Percentiles rank a stretch among this genome's conserved stretches.
These are phyloP conservation scores for Arctostaphylos glauca DNA, from an alignment of 148 eudicot species.

Conservation along the genomic window DNA sequence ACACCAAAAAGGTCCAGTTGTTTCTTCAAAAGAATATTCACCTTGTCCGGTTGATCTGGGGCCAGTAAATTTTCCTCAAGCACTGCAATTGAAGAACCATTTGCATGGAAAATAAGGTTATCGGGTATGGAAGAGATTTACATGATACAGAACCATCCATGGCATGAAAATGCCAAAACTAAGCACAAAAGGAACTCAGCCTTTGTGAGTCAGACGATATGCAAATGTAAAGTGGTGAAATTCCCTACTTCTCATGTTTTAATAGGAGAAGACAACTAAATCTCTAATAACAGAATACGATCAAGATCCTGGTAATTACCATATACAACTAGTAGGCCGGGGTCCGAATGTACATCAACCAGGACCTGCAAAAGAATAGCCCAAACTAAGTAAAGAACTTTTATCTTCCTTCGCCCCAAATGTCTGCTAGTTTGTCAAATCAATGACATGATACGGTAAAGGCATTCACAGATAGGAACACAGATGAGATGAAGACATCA, in stretches of 20 bases:
- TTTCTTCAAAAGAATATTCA: slow-evolving; percentile 26
- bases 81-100: slow-evolving; percentile 51
- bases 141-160: neutral
- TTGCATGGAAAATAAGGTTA: neutral
- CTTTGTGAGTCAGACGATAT: neutral
- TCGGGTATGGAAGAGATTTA: neutral
- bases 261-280: slow-evolving; percentile 2
- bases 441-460: neutral
- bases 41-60: slow-evolving; percentile 73
- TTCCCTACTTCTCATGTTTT: neutral
- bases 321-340: slow-evolving; percentile 78
- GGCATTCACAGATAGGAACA: slow-evolving; percentile 6
- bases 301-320: slow-evolving; percentile 46
- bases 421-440: neutral
- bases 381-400: neutral
- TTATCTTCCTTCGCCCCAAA: neutral
- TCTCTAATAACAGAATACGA: neutral
- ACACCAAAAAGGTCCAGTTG: neutral
- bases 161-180: neutral
- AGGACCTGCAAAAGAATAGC: slow-evolving; percentile 58
- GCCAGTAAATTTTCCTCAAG: slow-evolving; percentile 78
- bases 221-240: neutral
- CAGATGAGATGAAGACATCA: neutral
- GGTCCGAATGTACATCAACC: slow-evolving; percentile 76
- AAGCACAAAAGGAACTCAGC: neutral